A percentile compares a stretch with the other conserved stretches of the same genome.
Conservation (phyloP, 345 rosid species). For the Anacardium occidentale region DNA sequence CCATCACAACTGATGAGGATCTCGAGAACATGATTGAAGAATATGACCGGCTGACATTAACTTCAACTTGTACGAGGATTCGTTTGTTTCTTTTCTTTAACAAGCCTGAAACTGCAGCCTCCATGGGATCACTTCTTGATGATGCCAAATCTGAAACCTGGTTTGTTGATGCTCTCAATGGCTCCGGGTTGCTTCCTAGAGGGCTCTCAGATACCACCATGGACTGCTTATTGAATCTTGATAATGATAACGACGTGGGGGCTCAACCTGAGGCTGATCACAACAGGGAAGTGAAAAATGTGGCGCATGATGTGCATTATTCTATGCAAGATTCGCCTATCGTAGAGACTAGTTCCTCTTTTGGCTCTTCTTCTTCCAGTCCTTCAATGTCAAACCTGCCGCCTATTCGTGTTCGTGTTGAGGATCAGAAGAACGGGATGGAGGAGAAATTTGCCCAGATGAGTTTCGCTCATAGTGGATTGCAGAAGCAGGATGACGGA, state of each 20-base stretch:
- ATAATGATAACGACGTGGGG: conserved; percentile 32
- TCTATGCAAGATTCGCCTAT: conserved; percentile 58
- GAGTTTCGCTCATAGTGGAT: conserved; percentile 35
- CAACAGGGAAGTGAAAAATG: conserved; percentile 31
- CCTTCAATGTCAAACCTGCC: conserved; percentile 68
- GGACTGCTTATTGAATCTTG: conserved; percentile 55
- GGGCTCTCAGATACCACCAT: conserved; percentile 60
- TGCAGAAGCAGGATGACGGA: conserved; percentile 46
- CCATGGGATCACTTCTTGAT: conserved; percentile 67
- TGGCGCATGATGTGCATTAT: conserved; percentile 45
- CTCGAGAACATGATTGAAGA: conserved; percentile 84
- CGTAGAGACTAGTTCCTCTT: conserved; percentile 48
- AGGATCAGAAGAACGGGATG: conserved; percentile 32
- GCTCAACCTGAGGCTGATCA: conserved; percentile 24
- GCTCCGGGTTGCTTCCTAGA: conserved; percentile 57
- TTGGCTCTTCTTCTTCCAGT: conserved; percentile 64
- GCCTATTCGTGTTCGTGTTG: conserved; percentile 55
- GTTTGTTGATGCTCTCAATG: conserved; percentile 85
- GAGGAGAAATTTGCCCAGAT: conserved; percentile 67
- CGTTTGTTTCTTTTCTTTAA: conserved; percentile 63
- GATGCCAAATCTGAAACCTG: conserved; percentile 74
- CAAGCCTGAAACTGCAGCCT: conserved; percentile 69
- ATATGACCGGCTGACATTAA: conserved; percentile 49
- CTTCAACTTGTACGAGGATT: conserved; percentile 47
- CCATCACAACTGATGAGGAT: conserved; percentile 77